Conservation (phyloP, 1,284 basidiomycete species). For the Heliocybe sulcata region DNA sequence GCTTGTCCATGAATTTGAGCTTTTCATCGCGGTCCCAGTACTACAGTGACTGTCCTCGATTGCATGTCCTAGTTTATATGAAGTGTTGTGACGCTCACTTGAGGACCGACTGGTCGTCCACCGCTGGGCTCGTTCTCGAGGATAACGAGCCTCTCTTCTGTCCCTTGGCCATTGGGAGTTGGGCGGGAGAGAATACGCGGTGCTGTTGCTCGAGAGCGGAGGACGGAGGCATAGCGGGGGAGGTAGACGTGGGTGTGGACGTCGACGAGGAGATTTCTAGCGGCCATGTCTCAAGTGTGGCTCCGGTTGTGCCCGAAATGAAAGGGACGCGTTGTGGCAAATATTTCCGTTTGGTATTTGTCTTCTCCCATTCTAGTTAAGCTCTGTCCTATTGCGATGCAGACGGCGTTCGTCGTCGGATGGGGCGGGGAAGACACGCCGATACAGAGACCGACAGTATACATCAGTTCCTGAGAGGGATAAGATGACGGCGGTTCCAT, state of each 20-base stretch:
- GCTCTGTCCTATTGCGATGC: no score
- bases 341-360: no score
- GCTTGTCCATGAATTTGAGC: constrained; percentile 70
- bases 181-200: constrained; percentile 62
- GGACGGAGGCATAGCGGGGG: constrained; percentile 59
- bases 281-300: constrained; percentile 11
- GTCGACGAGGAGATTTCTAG: constrained; percentile 51
- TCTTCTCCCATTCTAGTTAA: no score
- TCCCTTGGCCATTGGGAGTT: constrained; percentile 29
- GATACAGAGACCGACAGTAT: no score
- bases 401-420: no score
- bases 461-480: no score
- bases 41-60: constrained; percentile 23
- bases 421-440: no score
- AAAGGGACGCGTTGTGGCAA: no score
- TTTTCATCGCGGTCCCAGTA: constrained; percentile 81
- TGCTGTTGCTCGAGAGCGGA: constrained; percentile 51
- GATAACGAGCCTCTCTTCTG: constrained; percentile 66
- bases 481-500: no score
- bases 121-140: constrained; percentile 71
- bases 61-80: background rate
- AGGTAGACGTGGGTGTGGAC: constrained; percentile 82
- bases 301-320: no score
- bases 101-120: constrained; percentile 60
- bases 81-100: constrained; percentile 26